Base-by-base conservation (phyloP, 2,329 filamentous ascomycete species). In the Karstenula rhodostoma region DNA sequence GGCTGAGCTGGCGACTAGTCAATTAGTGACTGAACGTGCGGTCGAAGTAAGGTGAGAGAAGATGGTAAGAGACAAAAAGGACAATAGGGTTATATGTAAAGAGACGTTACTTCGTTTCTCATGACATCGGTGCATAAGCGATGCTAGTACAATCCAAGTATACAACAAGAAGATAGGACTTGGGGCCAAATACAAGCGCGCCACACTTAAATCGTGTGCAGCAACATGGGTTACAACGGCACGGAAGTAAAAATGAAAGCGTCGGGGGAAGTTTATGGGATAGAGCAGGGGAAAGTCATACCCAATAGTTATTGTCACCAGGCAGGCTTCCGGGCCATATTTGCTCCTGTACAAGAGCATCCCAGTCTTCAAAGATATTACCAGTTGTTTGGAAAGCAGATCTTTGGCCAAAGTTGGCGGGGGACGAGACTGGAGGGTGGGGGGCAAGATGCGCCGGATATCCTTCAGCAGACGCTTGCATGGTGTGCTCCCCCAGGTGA, bases 331-430 rank as follows among this genome's bases (percentile, higher is more conserved):
- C 43, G 44, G 59, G 47, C 65, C 63, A 67, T 10, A 66, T 35
- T 25, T 62, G 58, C 27, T 66, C 64, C 33, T 64, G 62, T 59
- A 68, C 64, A 19, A 68, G 57, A n/a, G 66, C 54, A 40, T 68
- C 66, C 53, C 61, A 64, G 25, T 68, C 66, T 55, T 68, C 63
- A 33, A 64, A 68, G 10, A 68, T 56, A 42, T 66, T 68, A 22
- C 58, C 62, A 23, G 63, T 58, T 8, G 65, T 42, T 44, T 61
- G 64, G 42, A 63, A 64, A 8, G 50, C 43, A 33, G 35, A 43
- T 29, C 56, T 53, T 32, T 32, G 46, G 3, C 50, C 52, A 25
- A 50, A 33, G 25, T 42, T 58, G 15, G 58, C 57, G 37, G 64
- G 42, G 1, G 59, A 56, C 3, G 57, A 48, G 32, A 43, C 55